Base-by-base conservation (phyloP, 257 asterid species). In the Plantago ovata region DNA sequence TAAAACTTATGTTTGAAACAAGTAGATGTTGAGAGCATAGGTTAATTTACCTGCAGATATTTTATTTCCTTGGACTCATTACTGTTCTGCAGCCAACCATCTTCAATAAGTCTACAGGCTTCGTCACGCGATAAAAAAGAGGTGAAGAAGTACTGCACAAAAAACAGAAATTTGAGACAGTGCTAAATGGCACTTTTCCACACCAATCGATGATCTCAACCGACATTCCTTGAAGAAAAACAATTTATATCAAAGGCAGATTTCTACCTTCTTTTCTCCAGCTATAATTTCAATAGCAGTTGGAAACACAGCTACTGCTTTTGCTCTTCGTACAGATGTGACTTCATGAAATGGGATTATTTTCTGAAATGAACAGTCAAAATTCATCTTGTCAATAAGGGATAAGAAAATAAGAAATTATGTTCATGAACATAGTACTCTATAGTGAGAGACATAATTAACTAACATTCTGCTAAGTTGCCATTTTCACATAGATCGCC, bases 111-210 rank as follows among this genome's bases (percentile, higher is more conserved):
- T 84, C 81, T 89, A 77, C 76, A 93, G 60, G 98, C 98, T 73
- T 93, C 98, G 49, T 93, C 98, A n/a, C 98, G 98, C 77, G 85
- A 93, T 63, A 93, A 75, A 68, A 93, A 89, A 4, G 97, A 93
- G 61, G 98, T 89, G 71, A 93, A 93, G 75, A 86, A 89, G 77
- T 72, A 89, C 97, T 93, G 95, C 84, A 76, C 63, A 68, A 66
- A 60, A 67, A 61, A 67, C 23, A 47, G 19, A 14, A 38, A 9
- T 50, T 32, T 40, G 45, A 48, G 52, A 16, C 39, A 61, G 52
- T 33, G 36, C 36, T 8, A 15, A 24, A 28, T 28, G 36, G 36
- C n/a, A n/a, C n/a, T 28, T 28, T 0, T 28, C 36, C 36, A 3
- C 36, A 28, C 36, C 36, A 28, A 28, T 28, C 36, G 7, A 28